Percentiles rank a stretch among this genome's conserved stretches.
Evolutionary conservation across 2,329 filamentous ascomycete species (phyloP).

Genomic region (Fusarium sp.): DNA sequence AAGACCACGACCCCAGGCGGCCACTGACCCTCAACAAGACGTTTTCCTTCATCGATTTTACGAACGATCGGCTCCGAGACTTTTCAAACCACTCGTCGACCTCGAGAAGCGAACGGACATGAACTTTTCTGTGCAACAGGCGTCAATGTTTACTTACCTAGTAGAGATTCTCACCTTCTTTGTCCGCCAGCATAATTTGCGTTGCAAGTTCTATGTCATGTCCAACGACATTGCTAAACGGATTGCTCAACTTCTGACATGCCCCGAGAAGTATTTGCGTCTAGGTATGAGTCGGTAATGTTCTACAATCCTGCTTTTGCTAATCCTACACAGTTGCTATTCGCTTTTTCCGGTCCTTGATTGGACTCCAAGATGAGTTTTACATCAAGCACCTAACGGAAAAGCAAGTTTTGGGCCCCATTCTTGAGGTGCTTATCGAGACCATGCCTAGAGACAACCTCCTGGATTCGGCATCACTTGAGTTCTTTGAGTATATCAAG

Average conservation of each 20-base stretch:
- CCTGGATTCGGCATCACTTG: slow-evolving; percentile 90
- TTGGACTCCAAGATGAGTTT: slow-evolving; percentile 89
- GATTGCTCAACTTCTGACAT: slow-evolving; percentile 83
- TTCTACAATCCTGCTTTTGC: slow-evolving; percentile 23
- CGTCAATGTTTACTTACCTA: slow-evolving; percentile 89
- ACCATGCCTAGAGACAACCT: slow-evolving; percentile 94
- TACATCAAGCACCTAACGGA: slow-evolving; percentile 87
- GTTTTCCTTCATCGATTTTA: slow-evolving; percentile 90
- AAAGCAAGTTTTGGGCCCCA: slow-evolving; percentile 82
- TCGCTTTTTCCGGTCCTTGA: slow-evolving; percentile 90
- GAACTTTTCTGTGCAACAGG: slow-evolving; percentile 82
- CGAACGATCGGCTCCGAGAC: slow-evolving; percentile 81
- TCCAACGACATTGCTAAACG: slow-evolving; percentile 80
- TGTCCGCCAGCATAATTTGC: slow-evolving; percentile 85
- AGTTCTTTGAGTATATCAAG: slow-evolving; percentile 92
- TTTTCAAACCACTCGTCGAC: slow-evolving; percentile 88
- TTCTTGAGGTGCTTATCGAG: slow-evolving; percentile 83
- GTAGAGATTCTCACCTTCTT: slow-evolving; percentile 96
- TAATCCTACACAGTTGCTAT: slow-evolving; percentile 73
- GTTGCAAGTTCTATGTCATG: slow-evolving; percentile 89
- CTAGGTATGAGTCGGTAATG: slow-evolving; percentile 68
- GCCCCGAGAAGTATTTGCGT: slow-evolving; percentile 90
- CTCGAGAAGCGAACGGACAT: slow-evolving; percentile 76
- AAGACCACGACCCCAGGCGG: slow-evolving; percentile 66
- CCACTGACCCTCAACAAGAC: slow-evolving; percentile 79